A percentile compares a stretch with the other conserved stretches of the same genome.
phyloP scores from a whole-genome alignment of 345 rosid genomes.

The Salix udensis region DNA sequence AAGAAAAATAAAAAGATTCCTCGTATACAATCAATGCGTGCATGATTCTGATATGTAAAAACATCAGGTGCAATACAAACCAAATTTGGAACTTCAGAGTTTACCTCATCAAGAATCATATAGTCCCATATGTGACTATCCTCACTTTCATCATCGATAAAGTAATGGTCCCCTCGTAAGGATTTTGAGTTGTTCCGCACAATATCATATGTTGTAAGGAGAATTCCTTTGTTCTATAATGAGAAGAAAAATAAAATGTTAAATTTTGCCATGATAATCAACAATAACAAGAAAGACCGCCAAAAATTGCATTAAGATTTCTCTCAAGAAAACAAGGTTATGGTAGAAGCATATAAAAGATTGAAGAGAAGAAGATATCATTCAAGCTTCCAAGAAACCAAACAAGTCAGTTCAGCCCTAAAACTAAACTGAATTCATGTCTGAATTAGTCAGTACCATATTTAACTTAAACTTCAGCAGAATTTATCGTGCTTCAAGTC shows the following conservation, averaged over 20 bases:
- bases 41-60: neutral
- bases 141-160: slow-evolving; percentile 47
- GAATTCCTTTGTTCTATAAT: slow-evolving; percentile 79
- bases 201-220: slow-evolving; percentile 88
- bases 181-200: slow-evolving; percentile 82
- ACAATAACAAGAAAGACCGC: neutral
- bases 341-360: neutral
- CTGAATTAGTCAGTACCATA: neutral
- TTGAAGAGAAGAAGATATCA: neutral
- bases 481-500: neutral
- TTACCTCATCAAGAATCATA: slow-evolving; percentile 97
- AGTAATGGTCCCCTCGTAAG: slow-evolving; percentile 48
- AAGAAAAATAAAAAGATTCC: neutral
- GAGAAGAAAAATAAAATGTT: slow-evolving; percentile 9
- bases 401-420: neutral
- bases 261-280: slow-evolving; percentile 3
- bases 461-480: neutral
- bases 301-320: neutral
- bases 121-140: slow-evolving; percentile 79
- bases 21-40: neutral
- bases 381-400: neutral
- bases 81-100: neutral
- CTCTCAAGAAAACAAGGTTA: neutral
- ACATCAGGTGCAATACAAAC: neutral
- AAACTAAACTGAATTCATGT: neutral